These are phyloP conservation scores for Saccharomycopsis guyanensis DNA, from an alignment of 805 yeast species.

Conservation along the genomic window DNA sequence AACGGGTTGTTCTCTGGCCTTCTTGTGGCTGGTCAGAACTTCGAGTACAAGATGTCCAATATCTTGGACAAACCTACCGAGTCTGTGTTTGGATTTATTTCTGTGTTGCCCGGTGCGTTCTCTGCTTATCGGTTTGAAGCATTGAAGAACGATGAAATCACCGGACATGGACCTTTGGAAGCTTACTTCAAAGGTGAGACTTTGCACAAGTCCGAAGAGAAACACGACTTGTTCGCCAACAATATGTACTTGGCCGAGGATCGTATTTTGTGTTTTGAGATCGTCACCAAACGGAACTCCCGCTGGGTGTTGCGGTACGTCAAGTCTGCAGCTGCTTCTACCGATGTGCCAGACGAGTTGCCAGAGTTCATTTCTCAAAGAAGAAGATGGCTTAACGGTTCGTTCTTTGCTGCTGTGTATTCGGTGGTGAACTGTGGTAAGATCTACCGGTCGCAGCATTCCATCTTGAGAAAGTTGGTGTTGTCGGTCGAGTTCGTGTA, in stretches of 20 bases:
- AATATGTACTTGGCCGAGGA: slow-evolving; percentile 69
- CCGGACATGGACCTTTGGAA: slow-evolving; percentile 51
- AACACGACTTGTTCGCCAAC: slow-evolving; percentile 55
- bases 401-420: slow-evolving; percentile 58
- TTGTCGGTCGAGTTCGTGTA: slow-evolving; percentile 50
- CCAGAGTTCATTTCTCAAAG: slow-evolving; percentile 59
- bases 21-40: slow-evolving; percentile 57
- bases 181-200: slow-evolving; percentile 65
- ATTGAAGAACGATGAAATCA: slow-evolving; percentile 41
- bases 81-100: slow-evolving; percentile 55
- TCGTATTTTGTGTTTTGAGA: slow-evolving; percentile 58
- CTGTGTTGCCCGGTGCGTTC: slow-evolving; percentile 63
- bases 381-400: slow-evolving; percentile 64
- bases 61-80: slow-evolving; percentile 62
- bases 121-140: slow-evolving; percentile 58
- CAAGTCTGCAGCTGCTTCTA: slow-evolving; percentile 56
- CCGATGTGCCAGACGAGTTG: slow-evolving; percentile 58
- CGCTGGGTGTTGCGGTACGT: slow-evolving; percentile 59
- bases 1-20: slow-evolving; percentile 34
- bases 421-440: slow-evolving; percentile 48
- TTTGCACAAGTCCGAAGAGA: slow-evolving; percentile 49
- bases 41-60: slow-evolving; percentile 60
- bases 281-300: slow-evolving; percentile 48
- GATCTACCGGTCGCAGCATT: slow-evolving; percentile 48
- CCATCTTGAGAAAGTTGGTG: slow-evolving; percentile 39